Conservation (phyloP, 257 asterid species). For the Leonotis leonurus region DNA sequence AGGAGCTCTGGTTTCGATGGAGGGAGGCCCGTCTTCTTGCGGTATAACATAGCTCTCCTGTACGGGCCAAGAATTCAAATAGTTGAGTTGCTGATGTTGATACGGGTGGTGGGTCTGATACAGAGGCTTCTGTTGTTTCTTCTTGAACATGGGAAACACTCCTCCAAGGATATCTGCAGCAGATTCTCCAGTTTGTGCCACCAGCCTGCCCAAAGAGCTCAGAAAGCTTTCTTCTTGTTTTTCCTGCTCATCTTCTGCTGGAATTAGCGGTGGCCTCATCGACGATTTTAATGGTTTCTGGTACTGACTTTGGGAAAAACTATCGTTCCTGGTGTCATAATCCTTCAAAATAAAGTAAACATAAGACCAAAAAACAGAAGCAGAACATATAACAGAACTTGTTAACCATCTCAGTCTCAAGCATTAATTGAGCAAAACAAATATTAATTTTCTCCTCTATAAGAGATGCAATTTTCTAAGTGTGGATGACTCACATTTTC, state of each 20-base stretch:
- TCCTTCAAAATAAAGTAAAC: slow-evolving; percentile 35
- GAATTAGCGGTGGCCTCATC: slow-evolving; percentile 58
- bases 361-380: not conserved
- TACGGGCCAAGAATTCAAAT: slow-evolving; percentile 49
- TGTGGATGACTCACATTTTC: slow-evolving; percentile 60
- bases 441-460: no score
- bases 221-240: slow-evolving; percentile 68
- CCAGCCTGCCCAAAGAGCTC: slow-evolving; percentile 51
- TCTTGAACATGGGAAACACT: slow-evolving; percentile 56
- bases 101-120: slow-evolving; percentile 32
- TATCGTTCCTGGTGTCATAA: slow-evolving; percentile 28
- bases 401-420: no score
- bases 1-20: slow-evolving; percentile 63
- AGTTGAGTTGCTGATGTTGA: slow-evolving; percentile 41
- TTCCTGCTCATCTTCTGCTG: slow-evolving; percentile 63
- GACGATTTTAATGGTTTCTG: slow-evolving; percentile 54
- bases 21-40: slow-evolving; percentile 81
- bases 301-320: slow-evolving; percentile 25
- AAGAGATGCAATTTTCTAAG: not conserved
- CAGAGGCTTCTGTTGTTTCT: slow-evolving; percentile 30
- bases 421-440: no score
- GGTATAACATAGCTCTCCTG: slow-evolving; percentile 82
- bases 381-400: not conserved
- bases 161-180: slow-evolving; percentile 58
- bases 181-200: slow-evolving; percentile 60